Evolutionary conservation across 2,329 filamentous ascomycete genomes (phyloP), one percentile per base, ranked within the genome.

Genomic region (Ilyonectria robusta): DNA sequence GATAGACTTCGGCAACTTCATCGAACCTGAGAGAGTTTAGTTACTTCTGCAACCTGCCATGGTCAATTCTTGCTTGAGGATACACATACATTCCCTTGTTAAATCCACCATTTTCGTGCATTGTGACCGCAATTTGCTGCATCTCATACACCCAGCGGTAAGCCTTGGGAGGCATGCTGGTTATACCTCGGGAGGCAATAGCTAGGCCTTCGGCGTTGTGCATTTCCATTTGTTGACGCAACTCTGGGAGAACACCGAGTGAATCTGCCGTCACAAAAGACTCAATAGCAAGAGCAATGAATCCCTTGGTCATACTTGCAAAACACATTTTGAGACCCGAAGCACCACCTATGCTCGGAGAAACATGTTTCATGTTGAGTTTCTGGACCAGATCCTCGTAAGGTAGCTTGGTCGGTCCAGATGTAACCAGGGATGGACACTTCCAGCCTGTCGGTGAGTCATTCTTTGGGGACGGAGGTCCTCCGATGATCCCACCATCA

Each of bases 141-240:
- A 95, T 94, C 83, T 94, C 92, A 37, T 85, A 83, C 0, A 93
- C 90, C 92, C 92, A 95, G 11, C 93, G 84, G 78, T 94, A 94
- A 19, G 93, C 92, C 81, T 94, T 95, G 8, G 89, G 88, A 26
- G 91, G 85, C 87, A 94, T 92, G 15, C 79, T 82, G 4, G 86
- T 82, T 9, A 93, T 81, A 2, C 85, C 81, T 35, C 77, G 82
- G 72, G 88, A 85, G 0, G 85, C 88, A 56, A 80, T 76, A 29
- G 81, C 77, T 15, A 84, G 82, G 40, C 83, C 79, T 2, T 75
- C 76, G 0, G 91, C 89, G 55, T 83, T 82, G 64, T 85, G 81
- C 10, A 80, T 78, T 13, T 81, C 79, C 60, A 94, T 78, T 69
- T 92, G 88, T 10, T 78, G 78, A 65, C 86, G 82, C 33, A 94